Evolutionary conservation across 2,329 filamentous ascomycete genomes (phyloP).

Genomic region (Cladosporium sp.): DNA sequence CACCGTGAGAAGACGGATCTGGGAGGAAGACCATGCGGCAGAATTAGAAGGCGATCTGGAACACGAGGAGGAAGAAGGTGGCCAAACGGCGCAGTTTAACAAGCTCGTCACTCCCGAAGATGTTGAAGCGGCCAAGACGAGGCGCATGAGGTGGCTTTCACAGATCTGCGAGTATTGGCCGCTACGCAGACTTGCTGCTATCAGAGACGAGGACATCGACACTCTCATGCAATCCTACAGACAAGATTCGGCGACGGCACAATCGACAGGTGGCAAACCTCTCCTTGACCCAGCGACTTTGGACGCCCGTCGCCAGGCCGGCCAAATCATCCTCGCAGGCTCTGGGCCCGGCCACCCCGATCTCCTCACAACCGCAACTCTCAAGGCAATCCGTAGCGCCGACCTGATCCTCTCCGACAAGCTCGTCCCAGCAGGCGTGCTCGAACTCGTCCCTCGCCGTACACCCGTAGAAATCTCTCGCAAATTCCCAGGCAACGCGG

Average conservation of each 20-base stretch:
- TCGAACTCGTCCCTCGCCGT: conserved; percentile 84
- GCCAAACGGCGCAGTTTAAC: conserved; percentile 82
- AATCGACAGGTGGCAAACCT: conserved; percentile 21
- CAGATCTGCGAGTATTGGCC: conserved; percentile 99
- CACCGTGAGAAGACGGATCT: conserved; percentile 64
- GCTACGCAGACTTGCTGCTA: conserved; percentile 70
- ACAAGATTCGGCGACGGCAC: conserved; percentile 32
- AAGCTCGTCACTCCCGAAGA: conserved; percentile 72
- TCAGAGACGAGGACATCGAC: conserved; percentile 76
- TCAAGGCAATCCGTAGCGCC: conserved; percentile 69
- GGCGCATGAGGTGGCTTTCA: conserved; percentile 85
- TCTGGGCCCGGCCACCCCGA: conserved; percentile 91
- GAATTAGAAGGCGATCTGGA: conserved; percentile 42
- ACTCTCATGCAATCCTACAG: conserved; percentile 70
- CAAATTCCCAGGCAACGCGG: conserved; percentile 97
- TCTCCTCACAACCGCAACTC: conserved; percentile 76
- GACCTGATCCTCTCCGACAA: conserved; percentile 83
- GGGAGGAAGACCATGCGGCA: conserved; percentile 66
- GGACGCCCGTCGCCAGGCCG: conserved; percentile 40
- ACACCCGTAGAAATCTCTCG: conserved; percentile 88
- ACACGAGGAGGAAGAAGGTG: conserved; percentile 57
- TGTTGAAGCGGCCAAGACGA: conserved; percentile 66
- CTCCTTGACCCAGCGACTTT: conserved; percentile 26
- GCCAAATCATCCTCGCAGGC: conserved; percentile 81
- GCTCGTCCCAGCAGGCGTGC: conserved; percentile 75